Base-by-base conservation (phyloP, 441 rosid genomes). In the Sinapis alba region DNA sequence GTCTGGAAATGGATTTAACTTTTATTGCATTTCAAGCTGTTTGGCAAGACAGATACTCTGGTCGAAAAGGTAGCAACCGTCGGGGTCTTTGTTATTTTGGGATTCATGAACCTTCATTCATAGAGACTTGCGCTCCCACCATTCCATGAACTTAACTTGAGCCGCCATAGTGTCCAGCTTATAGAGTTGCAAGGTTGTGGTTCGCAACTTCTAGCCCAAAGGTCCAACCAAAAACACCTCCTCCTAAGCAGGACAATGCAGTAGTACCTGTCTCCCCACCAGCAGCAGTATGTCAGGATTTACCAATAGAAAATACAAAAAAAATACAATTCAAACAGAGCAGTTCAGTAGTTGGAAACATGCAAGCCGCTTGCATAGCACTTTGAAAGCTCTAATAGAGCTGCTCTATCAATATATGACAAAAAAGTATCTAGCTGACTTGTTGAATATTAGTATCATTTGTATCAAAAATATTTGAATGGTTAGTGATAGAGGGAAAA, bases 161-260 rank as follows among this genome's bases (percentile, higher is more conserved):
- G 99, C 97, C 3, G 87, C 84, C 94, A 85, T 69, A 23, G 97
- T 89, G 78, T 96, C 97, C 84, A 93, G 2, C 85, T 86, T 88
- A 78, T 96, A 96, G 34, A 93, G 97, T 66, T 91, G 98, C 68
- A 82, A 57, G 9, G 83, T n/a, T 76, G 73, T 93, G 99, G 81
- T 78, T 88, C 3, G 93, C 97, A 0, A 89, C 9, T 80, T 93
- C 97, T n/a, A 90, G 95, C 56, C 97, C 98, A 71, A 90, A 93
- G 10, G 94, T 90, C 88, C 86, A 90, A 60, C 98, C 99, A 62
- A 93, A 91, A 62, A 83, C 82, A 21, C 87, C 99, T 67, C 99
- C 98, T 4, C 93, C 98, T 32, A 79, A 73, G 54, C 90, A 85
- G 6, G 98, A 87, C 65, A 93, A 80, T 43, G 89, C 98, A n/a